A percentile compares a stretch with the other conserved stretches of the same genome.
Conservation (phyloP, 176 grass and related monocot genomes). For the Miscanthus lutarioriparius region DNA sequence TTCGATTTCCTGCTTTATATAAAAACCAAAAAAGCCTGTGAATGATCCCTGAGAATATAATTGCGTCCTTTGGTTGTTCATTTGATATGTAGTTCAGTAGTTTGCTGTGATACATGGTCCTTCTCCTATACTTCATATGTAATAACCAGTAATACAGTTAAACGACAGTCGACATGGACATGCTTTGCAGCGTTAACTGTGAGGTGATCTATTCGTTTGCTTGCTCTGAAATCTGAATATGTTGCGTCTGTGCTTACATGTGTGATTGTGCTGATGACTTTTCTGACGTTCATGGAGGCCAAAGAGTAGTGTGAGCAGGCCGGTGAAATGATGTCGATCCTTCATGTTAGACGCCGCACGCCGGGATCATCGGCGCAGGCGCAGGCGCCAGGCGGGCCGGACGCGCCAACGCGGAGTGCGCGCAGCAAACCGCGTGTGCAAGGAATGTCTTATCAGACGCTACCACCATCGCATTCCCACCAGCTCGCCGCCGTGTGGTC, state of each 20-base stretch:
- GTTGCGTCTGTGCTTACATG: not conserved
- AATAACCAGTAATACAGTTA: not conserved
- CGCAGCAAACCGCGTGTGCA: no score
- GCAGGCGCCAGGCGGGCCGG: no score
- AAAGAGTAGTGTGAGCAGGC: not conserved
- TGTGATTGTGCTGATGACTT: not conserved
- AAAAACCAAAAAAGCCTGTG: not conserved
- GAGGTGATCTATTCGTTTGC: not conserved
- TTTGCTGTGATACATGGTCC: not conserved
- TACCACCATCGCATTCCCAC: not conserved
- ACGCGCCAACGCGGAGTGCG: no score
- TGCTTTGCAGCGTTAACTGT: not conserved
- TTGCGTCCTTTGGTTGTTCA: not conserved
- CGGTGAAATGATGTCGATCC: not conserved
- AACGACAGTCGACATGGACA: not conserved
- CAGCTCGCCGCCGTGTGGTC: not conserved
- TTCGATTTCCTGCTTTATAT: not conserved
- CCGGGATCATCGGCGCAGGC: no score
- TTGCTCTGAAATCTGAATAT: not conserved
- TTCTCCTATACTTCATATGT: not conserved
- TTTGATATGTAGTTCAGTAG: not conserved
- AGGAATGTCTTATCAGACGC: no score
- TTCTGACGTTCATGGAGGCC: not conserved
- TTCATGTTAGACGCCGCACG: no score
- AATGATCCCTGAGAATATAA: not conserved